Conservation (phyloP, 805 yeast genomes). For the Zygoascus ofunaensis region DNA sequence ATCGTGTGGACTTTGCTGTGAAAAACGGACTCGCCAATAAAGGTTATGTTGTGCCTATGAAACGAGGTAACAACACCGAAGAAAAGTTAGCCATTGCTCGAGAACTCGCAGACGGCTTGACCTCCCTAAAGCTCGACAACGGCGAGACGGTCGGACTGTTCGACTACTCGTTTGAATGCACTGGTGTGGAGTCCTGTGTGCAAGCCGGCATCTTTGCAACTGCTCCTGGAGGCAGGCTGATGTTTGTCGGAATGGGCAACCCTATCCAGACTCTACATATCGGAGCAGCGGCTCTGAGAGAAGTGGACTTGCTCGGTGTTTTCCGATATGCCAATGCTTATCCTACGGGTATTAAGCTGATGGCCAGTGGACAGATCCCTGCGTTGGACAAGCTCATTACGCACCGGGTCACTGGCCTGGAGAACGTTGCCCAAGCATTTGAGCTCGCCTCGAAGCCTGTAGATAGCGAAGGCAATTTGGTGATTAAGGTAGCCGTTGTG, state of each 20-base stretch:
- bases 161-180: conserved; percentile 57
- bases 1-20: conserved; percentile 27
- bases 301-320: conserved; percentile 27
- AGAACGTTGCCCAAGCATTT: conserved; percentile 22
- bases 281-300: conserved; percentile 24
- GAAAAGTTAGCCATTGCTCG: conserved; percentile 58
- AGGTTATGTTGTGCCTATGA: conserved; percentile 20
- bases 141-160: conserved; percentile 24
- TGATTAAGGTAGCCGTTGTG: conserved; percentile 22
- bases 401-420: conserved; percentile 24
- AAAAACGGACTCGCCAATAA: conserved; percentile 25
- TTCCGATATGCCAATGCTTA: conserved; percentile 26
- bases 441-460: conserved; percentile 24
- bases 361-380: conserved; percentile 18
- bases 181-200: conserved; percentile 75
- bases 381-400: conserved; percentile 23
- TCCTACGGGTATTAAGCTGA: conserved; percentile 22
- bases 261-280: conserved; percentile 28
- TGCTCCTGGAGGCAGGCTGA: conserved; percentile 60
- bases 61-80: conserved; percentile 30
- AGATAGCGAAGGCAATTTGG: conserved; percentile 26
- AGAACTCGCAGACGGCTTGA: conserved; percentile 19
- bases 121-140: conserved; percentile 21
- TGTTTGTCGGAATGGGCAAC: conserved; percentile 81
- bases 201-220: conserved; percentile 56